These are phyloP conservation scores for Hypoxylon sp. DNA, from an alignment of 2,329 filamentous ascomycete genomes.

Conservation along the genomic window DNA sequence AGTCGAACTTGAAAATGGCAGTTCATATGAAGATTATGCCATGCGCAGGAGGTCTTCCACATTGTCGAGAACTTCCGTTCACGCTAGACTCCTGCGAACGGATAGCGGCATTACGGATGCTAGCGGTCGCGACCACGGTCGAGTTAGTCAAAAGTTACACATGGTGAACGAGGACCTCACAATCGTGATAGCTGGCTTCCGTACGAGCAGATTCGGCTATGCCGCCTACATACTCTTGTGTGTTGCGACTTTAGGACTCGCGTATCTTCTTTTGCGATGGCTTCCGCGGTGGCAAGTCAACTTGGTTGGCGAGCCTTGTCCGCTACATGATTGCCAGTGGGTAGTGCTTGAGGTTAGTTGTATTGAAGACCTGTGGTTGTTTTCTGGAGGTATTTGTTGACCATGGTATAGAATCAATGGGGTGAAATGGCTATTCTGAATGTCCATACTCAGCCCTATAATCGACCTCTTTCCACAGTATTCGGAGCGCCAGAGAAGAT, in stretches of 20 bases:
- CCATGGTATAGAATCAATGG: constrained; percentile 82
- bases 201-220: constrained; percentile 78
- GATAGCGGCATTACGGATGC: constrained; percentile 77
- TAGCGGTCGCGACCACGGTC: constrained; percentile 72
- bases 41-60: constrained; percentile 73
- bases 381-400: constrained; percentile 20
- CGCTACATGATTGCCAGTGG: constrained; percentile 85
- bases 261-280: constrained; percentile 89
- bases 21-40: constrained; percentile 60
- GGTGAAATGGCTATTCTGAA: constrained; percentile 86
- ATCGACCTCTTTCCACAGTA: constrained; percentile 68
- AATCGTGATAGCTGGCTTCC: constrained; percentile 92
- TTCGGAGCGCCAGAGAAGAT: constrained; percentile 77
- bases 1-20: constrained; percentile 57
- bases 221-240: constrained; percentile 78
- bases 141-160: constrained; percentile 89
- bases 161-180: constrained; percentile 94
- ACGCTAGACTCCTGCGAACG: constrained; percentile 75
- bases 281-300: constrained; percentile 87
- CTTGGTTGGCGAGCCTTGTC: constrained; percentile 75
- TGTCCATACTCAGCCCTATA: constrained; percentile 68
- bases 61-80: constrained; percentile 67
- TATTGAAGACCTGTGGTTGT: background rate
- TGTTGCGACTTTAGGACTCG: constrained; percentile 78
- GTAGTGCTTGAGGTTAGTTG: constrained; percentile 83